phyloP scores from a whole-genome alignment of 73 alveolate species.

The Blepharisma japonicum region DNA sequence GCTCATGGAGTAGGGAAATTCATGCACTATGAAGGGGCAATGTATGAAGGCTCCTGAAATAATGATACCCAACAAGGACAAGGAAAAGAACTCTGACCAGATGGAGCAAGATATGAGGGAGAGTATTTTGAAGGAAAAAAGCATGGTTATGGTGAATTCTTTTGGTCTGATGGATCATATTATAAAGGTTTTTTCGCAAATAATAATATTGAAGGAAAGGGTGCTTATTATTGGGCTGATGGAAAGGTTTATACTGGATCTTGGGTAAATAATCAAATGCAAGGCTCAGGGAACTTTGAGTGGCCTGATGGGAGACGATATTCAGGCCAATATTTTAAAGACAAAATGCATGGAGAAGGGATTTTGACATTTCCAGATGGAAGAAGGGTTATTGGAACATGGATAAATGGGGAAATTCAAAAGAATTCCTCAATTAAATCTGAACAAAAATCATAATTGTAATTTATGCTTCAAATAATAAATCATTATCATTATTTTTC shows the following conservation, averaged over 20 bases:
- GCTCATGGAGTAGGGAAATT: too few species aligned
- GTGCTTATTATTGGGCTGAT: constrained; percentile 67
- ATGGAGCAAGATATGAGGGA: constrained; percentile 41
- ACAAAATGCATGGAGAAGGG: constrained; percentile 32
- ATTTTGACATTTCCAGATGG: constrained; percentile 55
- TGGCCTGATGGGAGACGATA: constrained; percentile 42
- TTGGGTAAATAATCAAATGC: constrained; percentile 69
- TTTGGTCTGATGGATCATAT: constrained; percentile 36
- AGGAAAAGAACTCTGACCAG: constrained; percentile 47
- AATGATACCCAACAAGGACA: constrained; percentile 1
- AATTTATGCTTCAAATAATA: too few species aligned
- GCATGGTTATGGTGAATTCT: constrained; percentile 43
- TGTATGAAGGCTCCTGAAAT: too few species aligned
- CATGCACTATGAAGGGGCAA: too few species aligned
- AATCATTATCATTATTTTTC: too few species aligned
- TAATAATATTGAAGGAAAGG: constrained; percentile 44
- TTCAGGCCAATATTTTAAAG: constrained; percentile 30
- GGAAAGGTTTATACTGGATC: constrained; percentile 75
- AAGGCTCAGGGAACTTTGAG: constrained; percentile 70
- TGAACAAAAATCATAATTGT: background rate
- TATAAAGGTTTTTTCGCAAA: constrained; percentile 37
- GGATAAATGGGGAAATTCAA: constrained; percentile 38
- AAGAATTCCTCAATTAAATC: constrained; percentile 30
- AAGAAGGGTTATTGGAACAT: constrained; percentile 29
- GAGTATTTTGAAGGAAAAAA: constrained; percentile 38